Evolutionary conservation across 768 basidiomycete genomes (phyloP).

Genomic region (Royoungia palumana): DNA sequence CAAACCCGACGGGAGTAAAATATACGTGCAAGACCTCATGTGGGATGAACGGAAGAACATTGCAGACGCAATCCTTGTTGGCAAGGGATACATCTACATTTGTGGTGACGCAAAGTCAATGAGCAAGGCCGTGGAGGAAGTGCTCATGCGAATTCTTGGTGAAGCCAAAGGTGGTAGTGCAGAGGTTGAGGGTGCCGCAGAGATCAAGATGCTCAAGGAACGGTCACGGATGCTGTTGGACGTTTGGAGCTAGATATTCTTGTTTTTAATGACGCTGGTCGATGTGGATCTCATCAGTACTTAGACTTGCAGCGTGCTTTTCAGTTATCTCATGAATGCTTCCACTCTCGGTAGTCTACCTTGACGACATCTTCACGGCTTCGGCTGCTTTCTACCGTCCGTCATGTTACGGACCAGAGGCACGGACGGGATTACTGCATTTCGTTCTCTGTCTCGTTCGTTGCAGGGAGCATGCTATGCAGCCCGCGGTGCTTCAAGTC

Average conservation of each 20-base stretch:
- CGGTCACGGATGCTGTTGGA: conserved; percentile 82
- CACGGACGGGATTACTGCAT: conserved; percentile 2
- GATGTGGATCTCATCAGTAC: conserved; percentile 10
- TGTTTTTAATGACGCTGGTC: conserved; percentile 1
- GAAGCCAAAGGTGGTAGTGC: conserved; percentile 91
- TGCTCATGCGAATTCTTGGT: conserved; percentile 77
- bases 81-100: conserved; percentile 96
- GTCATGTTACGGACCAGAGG: conserved; percentile 20
- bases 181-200: conserved; percentile 85
- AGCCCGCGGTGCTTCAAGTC: conserved; percentile 2
- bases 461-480: conserved; percentile 7
- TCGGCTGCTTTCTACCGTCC: background rate
- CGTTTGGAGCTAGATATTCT: conserved; percentile 75
- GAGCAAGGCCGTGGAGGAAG: conserved; percentile 93
- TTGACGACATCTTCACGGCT: background rate
- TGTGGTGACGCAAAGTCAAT: conserved; percentile 97
- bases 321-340: conserved; percentile 5
- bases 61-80: conserved; percentile 84
- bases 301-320: conserved; percentile 17
- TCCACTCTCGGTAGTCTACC: too few relatives aligned
- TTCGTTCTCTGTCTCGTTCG: conserved; percentile 14
- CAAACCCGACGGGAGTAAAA: conserved; percentile 89
- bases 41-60: conserved; percentile 84
- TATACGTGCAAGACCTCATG: conserved; percentile 97
- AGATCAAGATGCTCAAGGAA: conserved; percentile 95